phyloP scores from a whole-genome alignment of 2,329 filamentous ascomycete genomes.

The Paecilomyces sp. region DNA sequence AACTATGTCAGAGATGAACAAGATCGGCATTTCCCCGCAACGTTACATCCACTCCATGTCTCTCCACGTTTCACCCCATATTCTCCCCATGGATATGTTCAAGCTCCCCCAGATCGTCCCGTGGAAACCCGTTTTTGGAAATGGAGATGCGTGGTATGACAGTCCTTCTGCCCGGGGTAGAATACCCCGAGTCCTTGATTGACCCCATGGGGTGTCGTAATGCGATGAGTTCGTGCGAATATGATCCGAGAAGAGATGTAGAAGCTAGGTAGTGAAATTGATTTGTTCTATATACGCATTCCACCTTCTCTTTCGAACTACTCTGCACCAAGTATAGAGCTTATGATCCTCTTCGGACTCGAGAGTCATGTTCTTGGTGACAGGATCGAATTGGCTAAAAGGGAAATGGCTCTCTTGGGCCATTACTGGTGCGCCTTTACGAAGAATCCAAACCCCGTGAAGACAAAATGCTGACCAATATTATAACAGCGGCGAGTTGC shows the following conservation, averaged over 20 bases:
- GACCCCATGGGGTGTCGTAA: not conserved
- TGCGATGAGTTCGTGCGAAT: not conserved
- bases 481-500: conserved; percentile 11
- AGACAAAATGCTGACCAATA: not conserved
- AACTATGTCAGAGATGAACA: not conserved
- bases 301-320: too few relatives aligned
- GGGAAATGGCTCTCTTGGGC: conserved; percentile 14
- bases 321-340: too few relatives aligned
- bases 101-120: not conserved
- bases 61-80: not conserved
- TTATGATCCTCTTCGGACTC: not conserved
- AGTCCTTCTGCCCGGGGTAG: not conserved
- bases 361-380: not conserved
- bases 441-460: not conserved
- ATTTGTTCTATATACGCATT: not conserved
- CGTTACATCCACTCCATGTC: not conserved
- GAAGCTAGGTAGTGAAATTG: not conserved
- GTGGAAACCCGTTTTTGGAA: not conserved
- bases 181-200: not conserved
- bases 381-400: not conserved
- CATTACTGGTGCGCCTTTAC: conserved; percentile 9
- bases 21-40: not conserved
- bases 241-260: not conserved
- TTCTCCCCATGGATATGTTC: not conserved
- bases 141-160: not conserved